These are phyloP conservation scores for Ziziphus jujuba DNA, from an alignment of 306 rosid genomes.

Conservation along the genomic window DNA sequence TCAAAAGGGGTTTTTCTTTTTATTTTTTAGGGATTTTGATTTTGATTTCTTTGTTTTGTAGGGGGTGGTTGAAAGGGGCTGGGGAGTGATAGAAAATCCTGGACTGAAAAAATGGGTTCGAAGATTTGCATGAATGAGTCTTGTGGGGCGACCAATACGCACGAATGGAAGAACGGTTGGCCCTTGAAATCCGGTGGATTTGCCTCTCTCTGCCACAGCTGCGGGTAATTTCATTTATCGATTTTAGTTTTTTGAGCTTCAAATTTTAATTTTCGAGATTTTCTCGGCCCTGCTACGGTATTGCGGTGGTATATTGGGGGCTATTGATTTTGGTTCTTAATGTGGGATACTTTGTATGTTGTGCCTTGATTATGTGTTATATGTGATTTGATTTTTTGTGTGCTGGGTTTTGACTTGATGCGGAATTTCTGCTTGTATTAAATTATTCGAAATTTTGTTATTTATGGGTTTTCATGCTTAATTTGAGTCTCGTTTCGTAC, in stretches of 20 bases:
- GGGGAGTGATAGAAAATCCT: conserved; percentile 37
- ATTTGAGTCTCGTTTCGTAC: neutral
- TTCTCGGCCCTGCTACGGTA: conserved; percentile 23
- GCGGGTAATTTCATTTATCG: conserved; percentile 69
- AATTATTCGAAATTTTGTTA: neutral
- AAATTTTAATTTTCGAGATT: conserved; percentile 24
- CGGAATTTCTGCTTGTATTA: neutral
- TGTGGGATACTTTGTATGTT: conserved; percentile 4
- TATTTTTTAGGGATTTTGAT: conserved; percentile 52
- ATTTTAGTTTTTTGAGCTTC: neutral
- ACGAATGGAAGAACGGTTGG: conserved; percentile 91
- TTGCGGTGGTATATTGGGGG: conserved; percentile 33
- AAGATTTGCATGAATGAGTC: conserved; percentile 62
- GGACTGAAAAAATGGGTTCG: conserved; percentile 61
- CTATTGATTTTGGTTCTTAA: conserved; percentile 8
- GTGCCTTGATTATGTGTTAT: conserved; percentile 10
- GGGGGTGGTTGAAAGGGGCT: conserved; percentile 14
- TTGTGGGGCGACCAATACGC: conserved; percentile 41
- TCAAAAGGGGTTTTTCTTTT: conserved; percentile 40
- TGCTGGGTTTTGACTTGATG: conserved; percentile 27
- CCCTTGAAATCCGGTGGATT: conserved; percentile 85
- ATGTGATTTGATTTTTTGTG: conserved; percentile 10
- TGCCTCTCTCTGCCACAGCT: conserved; percentile 72
- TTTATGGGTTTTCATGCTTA: neutral
- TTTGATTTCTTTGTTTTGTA: conserved; percentile 39